Conservation (phyloP, 2,329 filamentous ascomycete genomes). For the Cercospora sesami region DNA sequence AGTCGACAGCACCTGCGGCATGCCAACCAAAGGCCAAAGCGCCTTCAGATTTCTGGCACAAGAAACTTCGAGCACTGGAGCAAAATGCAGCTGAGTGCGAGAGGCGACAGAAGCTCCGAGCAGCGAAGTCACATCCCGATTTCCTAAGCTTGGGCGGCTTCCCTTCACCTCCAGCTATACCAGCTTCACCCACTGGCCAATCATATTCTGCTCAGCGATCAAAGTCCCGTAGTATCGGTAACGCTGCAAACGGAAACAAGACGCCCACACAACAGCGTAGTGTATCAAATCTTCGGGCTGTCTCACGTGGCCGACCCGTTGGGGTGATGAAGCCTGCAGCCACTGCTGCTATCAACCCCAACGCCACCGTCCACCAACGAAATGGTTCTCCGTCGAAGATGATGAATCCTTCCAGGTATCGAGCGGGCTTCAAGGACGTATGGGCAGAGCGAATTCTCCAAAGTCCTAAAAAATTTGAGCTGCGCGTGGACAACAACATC, state of each 20-base stretch:
- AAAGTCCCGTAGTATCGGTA: constrained; percentile 24
- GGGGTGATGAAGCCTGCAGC: constrained; percentile 36
- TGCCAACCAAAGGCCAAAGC: constrained; percentile 42
- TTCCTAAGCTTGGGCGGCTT: constrained; percentile 40
- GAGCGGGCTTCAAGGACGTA: constrained; percentile 47
- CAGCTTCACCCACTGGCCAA: constrained; percentile 34
- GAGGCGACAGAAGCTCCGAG: constrained; percentile 42
- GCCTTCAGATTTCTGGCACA: constrained; percentile 55
- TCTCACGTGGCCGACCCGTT: constrained; percentile 37
- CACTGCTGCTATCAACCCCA: constrained; percentile 22
- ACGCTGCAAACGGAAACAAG: constrained; percentile 36
- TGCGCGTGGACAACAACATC: constrained; percentile 49
- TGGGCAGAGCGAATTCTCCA: constrained; percentile 56
- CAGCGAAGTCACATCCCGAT: constrained; percentile 39
- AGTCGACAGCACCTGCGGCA: constrained; percentile 27
- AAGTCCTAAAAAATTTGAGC: constrained; percentile 50
- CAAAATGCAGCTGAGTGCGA: constrained; percentile 50
- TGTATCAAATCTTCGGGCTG: constrained; percentile 33
- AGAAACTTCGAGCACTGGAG: constrained; percentile 54
- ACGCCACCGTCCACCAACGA: constrained; percentile 35
- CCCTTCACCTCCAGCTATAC: constrained; percentile 38
- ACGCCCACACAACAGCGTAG: constrained; percentile 30
- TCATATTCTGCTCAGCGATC: constrained; percentile 34
- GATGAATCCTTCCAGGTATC: constrained; percentile 55
- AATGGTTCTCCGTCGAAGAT: constrained; percentile 49